Percentiles rank a stretch among this genome's conserved stretches.
Evolutionary conservation across 1,284 basidiomycete species (phyloP).

Genomic region (Trichosporon inkin): DNA sequence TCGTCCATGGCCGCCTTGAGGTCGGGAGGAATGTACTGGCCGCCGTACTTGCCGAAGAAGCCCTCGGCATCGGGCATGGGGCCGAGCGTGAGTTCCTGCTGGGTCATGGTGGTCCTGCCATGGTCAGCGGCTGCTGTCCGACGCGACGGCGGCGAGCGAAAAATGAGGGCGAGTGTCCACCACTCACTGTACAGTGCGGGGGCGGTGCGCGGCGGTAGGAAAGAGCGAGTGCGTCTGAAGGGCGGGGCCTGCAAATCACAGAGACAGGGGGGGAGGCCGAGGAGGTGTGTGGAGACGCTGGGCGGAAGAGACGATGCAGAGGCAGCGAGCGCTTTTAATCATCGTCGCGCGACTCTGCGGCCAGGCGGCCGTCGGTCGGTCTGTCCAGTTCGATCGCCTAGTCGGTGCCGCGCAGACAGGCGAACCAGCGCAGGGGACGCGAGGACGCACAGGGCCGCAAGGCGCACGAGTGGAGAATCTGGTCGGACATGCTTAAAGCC

Average conservation of each 20-base stretch:
- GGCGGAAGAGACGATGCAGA: not conserved
- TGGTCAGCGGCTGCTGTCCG: not conserved
- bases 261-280: no score
- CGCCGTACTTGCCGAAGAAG: constrained; percentile 25
- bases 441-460: not conserved
- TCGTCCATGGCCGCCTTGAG: constrained; percentile 25
- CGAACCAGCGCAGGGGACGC: no score
- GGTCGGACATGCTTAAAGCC: constrained; percentile 8
- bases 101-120: constrained; percentile 13
- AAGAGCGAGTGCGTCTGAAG: no score
- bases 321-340: not conserved
- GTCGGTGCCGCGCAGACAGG: no score
- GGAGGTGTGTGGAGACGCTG: not conserved
- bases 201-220: no score
- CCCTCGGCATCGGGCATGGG: constrained; percentile 27
- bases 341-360: no score
- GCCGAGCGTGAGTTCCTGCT: constrained; percentile 11
- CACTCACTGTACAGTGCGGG: no score
- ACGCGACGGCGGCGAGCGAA: no score
- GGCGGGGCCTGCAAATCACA: no score
- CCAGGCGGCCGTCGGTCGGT: no score
- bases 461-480: constrained; percentile 1
- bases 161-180: no score
- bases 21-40: constrained; percentile 20
- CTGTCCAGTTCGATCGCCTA: no score